phyloP scores from a whole-genome alignment of 768 basidiomycete species.

The Lactarius pseudohatsudake region DNA sequence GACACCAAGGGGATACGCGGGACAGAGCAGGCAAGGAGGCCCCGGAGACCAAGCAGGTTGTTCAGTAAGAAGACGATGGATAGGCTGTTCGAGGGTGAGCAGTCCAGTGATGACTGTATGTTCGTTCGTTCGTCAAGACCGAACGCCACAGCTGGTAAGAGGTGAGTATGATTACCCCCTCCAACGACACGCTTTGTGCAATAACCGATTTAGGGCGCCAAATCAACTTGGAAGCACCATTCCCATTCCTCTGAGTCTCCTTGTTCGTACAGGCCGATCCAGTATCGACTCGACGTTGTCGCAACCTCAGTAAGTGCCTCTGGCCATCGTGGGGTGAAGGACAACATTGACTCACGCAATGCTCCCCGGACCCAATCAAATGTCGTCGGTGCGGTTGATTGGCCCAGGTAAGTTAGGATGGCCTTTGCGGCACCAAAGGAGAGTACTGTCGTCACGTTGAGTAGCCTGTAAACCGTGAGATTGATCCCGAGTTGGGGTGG shows the following conservation, averaged over 20 bases:
- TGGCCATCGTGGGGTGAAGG: not conserved
- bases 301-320: not conserved
- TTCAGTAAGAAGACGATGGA: too few species aligned
- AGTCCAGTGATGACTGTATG: not conserved
- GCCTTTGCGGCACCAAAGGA: not conserved
- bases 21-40: slow-evolving; percentile 1
- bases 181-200: slow-evolving; percentile 5
- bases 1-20: not conserved
- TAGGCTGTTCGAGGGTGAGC: slow-evolving; percentile 3
- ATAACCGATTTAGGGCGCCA: slow-evolving; percentile 1
- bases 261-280: slow-evolving; percentile 9
- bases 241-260: not conserved
- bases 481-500: slow-evolving; percentile 12
- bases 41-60: too few species aligned
- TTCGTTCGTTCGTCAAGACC: not conserved
- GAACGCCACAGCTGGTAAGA: not conserved
- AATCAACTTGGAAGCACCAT: slow-evolving; percentile 18
- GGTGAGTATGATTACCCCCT: slow-evolving; percentile 3
- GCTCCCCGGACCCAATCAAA: slow-evolving; percentile 13
- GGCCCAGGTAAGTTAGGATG: slow-evolving; percentile 11
- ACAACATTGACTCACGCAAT: not conserved
- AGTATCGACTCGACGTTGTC: slow-evolving; percentile 3
- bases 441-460: slow-evolving; percentile 6
- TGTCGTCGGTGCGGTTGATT: not conserved
- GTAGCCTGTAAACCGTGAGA: slow-evolving; percentile 9